Conservation (phyloP, 2,329 filamentous ascomycete genomes). For the Capronia coronata region DNA sequence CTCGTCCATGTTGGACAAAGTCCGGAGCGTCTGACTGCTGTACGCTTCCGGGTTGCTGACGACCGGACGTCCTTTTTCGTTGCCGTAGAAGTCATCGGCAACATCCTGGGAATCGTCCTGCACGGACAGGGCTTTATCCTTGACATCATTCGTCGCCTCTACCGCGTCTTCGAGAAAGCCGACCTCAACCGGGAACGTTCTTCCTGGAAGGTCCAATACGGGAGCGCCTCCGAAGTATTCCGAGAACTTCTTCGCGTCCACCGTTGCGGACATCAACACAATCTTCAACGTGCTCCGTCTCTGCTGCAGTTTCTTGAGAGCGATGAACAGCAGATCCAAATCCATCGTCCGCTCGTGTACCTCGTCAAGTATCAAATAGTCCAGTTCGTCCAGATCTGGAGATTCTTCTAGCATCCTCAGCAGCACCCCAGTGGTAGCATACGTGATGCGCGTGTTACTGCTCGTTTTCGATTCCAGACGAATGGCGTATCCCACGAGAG, state of each 20-base stretch:
- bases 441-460: constrained; percentile 75
- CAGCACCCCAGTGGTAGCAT: constrained; percentile 80
- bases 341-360: constrained; percentile 96
- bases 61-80: constrained; percentile 22
- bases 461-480: constrained; percentile 82
- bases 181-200: constrained; percentile 86
- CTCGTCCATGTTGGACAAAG: constrained; percentile 73
- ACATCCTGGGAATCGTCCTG: constrained; percentile 36
- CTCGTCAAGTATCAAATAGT: constrained; percentile 92
- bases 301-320: constrained; percentile 73
- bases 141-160: constrained; percentile 69
- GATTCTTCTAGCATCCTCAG: constrained; percentile 93
- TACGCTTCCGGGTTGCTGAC: constrained; percentile 47
- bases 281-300: constrained; percentile 80
- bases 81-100: constrained; percentile 45
- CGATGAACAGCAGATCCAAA: constrained; percentile 90
- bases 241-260: constrained; percentile 87
- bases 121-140: constrained; percentile 34
- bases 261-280: constrained; percentile 93
- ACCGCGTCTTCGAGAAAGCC: constrained; percentile 89
- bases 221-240: constrained; percentile 74
- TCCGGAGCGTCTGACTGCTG: constrained; percentile 66
- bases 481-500: constrained; percentile 90
- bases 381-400: constrained; percentile 79
- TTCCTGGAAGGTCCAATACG: constrained; percentile 80